phyloP scores from a whole-genome alignment of 306 rosid species.

The Dalbergia cultrata region DNA sequence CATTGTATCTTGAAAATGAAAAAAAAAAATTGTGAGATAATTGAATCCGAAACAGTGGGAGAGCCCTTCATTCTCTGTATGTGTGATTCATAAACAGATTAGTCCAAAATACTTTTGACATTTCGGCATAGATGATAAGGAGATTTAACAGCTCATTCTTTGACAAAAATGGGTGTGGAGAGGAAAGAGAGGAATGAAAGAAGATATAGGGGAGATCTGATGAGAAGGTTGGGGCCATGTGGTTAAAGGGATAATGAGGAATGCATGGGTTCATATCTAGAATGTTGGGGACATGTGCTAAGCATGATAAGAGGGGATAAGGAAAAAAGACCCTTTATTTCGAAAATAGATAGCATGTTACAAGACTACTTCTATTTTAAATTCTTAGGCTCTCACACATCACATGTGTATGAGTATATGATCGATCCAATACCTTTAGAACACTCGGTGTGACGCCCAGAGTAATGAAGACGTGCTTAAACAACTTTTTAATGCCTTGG shows the following conservation, averaged over 20 bases:
- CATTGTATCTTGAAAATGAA: no score
- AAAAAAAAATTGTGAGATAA: no score
- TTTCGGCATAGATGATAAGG: conserved; percentile 15
- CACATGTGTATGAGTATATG: conserved; percentile 15
- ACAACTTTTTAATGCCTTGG: conserved; percentile 51
- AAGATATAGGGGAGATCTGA: neutral
- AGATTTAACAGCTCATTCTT: neutral
- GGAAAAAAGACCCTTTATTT: conserved; percentile 5
- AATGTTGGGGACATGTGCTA: conserved; percentile 42
- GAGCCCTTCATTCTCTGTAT: no score
- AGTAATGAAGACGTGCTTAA: conserved; percentile 41
- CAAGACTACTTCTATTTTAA: neutral
- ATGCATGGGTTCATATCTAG: conserved; percentile 15
- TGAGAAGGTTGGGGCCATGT: conserved; percentile 35
- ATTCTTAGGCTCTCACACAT: neutral
- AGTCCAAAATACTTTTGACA: neutral
- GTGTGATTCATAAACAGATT: no score
- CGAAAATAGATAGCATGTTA: neutral
- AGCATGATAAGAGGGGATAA: neutral
- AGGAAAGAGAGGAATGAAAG: neutral
- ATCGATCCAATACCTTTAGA: conserved; percentile 42
- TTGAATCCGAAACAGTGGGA: no score
- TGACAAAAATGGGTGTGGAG: neutral
- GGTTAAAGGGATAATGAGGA: conserved; percentile 32
- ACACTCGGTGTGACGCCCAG: conserved; percentile 44